Base-by-base conservation (phyloP, 768 basidiomycete species). In the Lactarius pseudohatsudake region DNA sequence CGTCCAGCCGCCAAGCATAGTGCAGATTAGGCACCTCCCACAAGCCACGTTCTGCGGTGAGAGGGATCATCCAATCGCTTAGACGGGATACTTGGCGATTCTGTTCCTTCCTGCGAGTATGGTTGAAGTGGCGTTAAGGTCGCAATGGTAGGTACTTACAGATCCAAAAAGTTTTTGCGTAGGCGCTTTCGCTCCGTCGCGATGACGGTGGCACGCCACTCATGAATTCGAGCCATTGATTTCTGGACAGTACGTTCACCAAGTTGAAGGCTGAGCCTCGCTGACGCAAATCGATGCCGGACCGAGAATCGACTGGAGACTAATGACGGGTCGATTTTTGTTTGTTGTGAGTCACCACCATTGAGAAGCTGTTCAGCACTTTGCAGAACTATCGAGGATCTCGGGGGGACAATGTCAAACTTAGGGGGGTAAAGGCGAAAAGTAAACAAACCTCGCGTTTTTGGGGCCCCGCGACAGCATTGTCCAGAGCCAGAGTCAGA, bases 1-100 rank as follows among this genome's bases (percentile, higher is more conserved):
- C 94, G 68, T 96, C 95, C 55, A 96, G 76, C 38, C 88, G 79
- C 95, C 95, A 96, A 13, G 82, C 71, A 8, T 77, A 77, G 28
- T 78, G 77, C 2, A 72, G 77, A 47, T 79, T 79, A 18, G 81
- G 75, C 54, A 84, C 81, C 2, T 88, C 86, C 94, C 95, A 96
- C 15, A 96, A 73, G 0, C 94, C 94, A 26, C 91, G 83, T 73
- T 96, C 95, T 0, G 86, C 86, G 2, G 85, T 85, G 28, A 91
- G 77, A 10, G 85, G 72, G 47, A 84, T 76, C 0, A 84, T 79
- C 82, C 89, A 90, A 59, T 88, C 86, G 36, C 82, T 79, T 54
- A 90, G 73, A 11, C 80, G 76, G 2, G 84, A 79, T 26, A 90
- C 79, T 71, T 91, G 90, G 59, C 91, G 85, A 67, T 89, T 83